Conservation (phyloP, 1,284 basidiomycete species). For the Butyriboletus appendiculatus region DNA sequence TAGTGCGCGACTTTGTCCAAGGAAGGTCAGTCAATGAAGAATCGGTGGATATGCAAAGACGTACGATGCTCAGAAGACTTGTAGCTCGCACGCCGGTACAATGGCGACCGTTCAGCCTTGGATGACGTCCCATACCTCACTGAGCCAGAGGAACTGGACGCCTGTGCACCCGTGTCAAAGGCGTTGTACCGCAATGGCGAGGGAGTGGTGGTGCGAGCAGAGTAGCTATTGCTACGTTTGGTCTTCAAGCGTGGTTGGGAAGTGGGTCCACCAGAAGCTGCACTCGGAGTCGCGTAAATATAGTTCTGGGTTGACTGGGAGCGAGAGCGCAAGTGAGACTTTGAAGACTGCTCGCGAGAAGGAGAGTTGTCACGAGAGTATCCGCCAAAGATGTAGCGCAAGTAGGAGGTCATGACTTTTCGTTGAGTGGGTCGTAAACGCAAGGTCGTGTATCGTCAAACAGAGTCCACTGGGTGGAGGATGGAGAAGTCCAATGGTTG, state of each 20-base stretch:
- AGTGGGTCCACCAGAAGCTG: conserved; percentile 19
- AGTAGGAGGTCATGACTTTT: conserved; percentile 33
- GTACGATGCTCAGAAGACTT: conserved; percentile 36
- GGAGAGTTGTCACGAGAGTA: conserved; percentile 29
- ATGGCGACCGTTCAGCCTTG: conserved; percentile 26
- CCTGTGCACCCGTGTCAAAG: conserved; percentile 21
- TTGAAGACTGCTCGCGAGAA: conserved; percentile 27
- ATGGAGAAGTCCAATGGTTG: conserved; percentile 3
- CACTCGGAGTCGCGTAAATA: conserved; percentile 27
- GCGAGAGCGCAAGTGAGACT: conserved; percentile 32
- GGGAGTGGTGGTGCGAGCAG: conserved; percentile 29
- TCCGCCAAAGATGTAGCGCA: conserved; percentile 37
- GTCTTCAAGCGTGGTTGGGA: conserved; percentile 36
- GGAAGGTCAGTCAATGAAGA: not conserved
- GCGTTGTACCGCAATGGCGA: conserved; percentile 35
- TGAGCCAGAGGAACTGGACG: conserved; percentile 20
- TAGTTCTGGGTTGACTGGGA: conserved; percentile 33
- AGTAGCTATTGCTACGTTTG: conserved; percentile 37
- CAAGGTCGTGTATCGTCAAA: conserved; percentile 17
- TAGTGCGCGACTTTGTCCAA: conserved; percentile 31
- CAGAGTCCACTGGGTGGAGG: conserved; percentile 8
- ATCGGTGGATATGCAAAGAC: conserved; percentile 8
- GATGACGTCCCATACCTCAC: conserved; percentile 31
- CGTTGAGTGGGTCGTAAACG: conserved; percentile 19
- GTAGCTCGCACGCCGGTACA: conserved; percentile 37